phyloP scores from a whole-genome alignment of 129 eudicot genomes.

The Ambrosia trifida region DNA sequence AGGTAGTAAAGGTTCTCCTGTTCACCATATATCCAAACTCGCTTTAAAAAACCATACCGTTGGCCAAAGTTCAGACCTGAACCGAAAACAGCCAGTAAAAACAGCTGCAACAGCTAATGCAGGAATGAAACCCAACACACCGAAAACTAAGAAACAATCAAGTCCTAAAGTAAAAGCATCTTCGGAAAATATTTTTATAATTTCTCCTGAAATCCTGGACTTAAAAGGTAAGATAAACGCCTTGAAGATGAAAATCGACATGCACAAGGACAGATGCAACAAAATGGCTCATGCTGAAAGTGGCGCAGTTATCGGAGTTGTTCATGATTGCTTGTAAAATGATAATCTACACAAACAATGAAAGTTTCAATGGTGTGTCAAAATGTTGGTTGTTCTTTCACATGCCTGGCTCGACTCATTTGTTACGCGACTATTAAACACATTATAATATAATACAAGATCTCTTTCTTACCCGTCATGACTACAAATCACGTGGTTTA shows the following conservation, averaged over 20 bases:
- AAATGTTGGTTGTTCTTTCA: neutral
- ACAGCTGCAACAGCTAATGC: slow-evolving; percentile 10
- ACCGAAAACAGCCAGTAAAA: slow-evolving; percentile 16
- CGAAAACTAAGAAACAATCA: slow-evolving; percentile 18
- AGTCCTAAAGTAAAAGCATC: slow-evolving; percentile 1
- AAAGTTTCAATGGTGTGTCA: too few relatives aligned
- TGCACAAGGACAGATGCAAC: slow-evolving; percentile 29
- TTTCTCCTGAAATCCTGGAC: slow-evolving; percentile 36
- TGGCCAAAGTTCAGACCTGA: slow-evolving; percentile 10
- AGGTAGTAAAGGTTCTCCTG: slow-evolving; percentile 15
- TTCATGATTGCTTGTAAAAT: too few relatives aligned
- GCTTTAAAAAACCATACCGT: slow-evolving; percentile 21
- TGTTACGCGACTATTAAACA: neutral
- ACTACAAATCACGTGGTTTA: slow-evolving; percentile 1
- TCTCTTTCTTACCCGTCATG: neutral
- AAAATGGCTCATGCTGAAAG: neutral
- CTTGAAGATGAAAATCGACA: slow-evolving; percentile 32
- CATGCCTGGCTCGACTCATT: neutral
- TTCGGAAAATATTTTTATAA: slow-evolving; percentile 12
- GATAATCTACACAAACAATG: too few relatives aligned
- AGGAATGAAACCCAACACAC: slow-evolving; percentile 22
- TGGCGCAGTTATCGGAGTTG: too few relatives aligned
- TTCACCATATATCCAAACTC: slow-evolving; percentile 4
- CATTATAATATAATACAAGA: slow-evolving; percentile 23
- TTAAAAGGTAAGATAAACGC: slow-evolving; percentile 36